phyloP scores from a whole-genome alignment of 805 yeast genomes.

The Saccharomyces paradoxus region DNA sequence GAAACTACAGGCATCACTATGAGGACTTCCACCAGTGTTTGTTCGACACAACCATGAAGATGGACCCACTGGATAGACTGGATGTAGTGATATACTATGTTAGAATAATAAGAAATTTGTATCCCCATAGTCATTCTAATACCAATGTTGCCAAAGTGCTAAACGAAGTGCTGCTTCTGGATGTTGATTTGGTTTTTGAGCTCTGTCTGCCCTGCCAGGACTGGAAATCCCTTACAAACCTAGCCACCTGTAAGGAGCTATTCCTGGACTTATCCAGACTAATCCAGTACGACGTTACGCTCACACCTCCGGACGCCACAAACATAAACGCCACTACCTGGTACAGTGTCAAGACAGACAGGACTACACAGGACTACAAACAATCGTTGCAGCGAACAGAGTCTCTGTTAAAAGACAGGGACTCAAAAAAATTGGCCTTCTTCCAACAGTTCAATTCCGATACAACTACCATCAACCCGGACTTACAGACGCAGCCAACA shows the following conservation, averaged over 20 bases:
- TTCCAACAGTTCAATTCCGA: slow-evolving; percentile 5
- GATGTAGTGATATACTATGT: slow-evolving; percentile 20
- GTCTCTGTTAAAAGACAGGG: slow-evolving; percentile 14
- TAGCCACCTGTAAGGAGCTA: slow-evolving; percentile 13
- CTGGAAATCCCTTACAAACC: slow-evolving; percentile 16
- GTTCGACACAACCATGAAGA: slow-evolving; percentile 24
- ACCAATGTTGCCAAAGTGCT: not conserved
- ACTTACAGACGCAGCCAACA: slow-evolving; percentile 3
- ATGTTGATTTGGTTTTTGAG: slow-evolving; percentile 6
- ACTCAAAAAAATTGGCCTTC: slow-evolving; percentile 5
- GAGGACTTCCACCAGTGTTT: slow-evolving; percentile 31
- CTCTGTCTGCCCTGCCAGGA: slow-evolving; percentile 16
- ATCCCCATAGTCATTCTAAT: slow-evolving; percentile 9
- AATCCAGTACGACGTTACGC: not conserved
- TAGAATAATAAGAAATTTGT: slow-evolving; percentile 23
- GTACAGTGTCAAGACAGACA: not conserved
- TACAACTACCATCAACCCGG: not conserved
- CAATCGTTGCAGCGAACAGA: slow-evolving; percentile 4
- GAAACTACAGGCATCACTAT: slow-evolving; percentile 22
- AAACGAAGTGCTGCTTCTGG: not conserved
- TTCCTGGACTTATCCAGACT: slow-evolving; percentile 1
- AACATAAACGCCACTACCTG: not conserved
- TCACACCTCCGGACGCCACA: not conserved
- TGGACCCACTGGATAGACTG: slow-evolving; percentile 26
- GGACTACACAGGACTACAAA: slow-evolving; percentile 1